Evolutionary conservation across 345 rosid genomes (phyloP).

Genomic region (Psidium guajava): DNA sequence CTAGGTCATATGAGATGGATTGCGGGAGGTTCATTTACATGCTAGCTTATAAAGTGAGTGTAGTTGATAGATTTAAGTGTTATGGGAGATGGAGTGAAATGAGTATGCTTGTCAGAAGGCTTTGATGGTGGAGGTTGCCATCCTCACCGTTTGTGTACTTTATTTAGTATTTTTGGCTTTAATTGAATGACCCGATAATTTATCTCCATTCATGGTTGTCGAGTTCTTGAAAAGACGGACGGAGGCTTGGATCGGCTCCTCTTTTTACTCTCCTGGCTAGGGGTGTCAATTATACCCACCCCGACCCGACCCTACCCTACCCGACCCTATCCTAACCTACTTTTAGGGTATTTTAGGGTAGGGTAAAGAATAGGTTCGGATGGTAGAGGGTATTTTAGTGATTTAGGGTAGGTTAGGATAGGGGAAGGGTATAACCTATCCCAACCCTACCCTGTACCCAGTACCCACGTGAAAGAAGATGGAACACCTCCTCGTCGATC

Average conservation of each 20-base stretch:
- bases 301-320: too few species aligned
- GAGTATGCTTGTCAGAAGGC: not conserved
- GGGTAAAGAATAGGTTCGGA: too few species aligned
- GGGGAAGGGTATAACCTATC: too few species aligned
- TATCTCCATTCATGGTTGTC: not conserved
- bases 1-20: not conserved
- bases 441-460: too few species aligned
- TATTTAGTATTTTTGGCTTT: not conserved
- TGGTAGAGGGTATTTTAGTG: too few species aligned
- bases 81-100: not conserved
- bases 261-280: not conserved
- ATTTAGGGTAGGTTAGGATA: too few species aligned
- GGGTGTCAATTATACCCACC: too few species aligned
- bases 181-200: not conserved
- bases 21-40: not conserved
- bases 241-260: not conserved
- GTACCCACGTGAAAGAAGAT: too few species aligned
- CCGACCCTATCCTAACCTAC: too few species aligned
- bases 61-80: not conserved
- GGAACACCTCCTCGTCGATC: too few species aligned
- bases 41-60: not conserved
- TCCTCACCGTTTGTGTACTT: not conserved
- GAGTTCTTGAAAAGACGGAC: not conserved
- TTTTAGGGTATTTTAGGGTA: too few species aligned
- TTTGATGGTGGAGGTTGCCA: not conserved